These are phyloP conservation scores for Psilocybe subaeruginosa DNA, from an alignment of 768 basidiomycete genomes.

Conservation along the genomic window DNA sequence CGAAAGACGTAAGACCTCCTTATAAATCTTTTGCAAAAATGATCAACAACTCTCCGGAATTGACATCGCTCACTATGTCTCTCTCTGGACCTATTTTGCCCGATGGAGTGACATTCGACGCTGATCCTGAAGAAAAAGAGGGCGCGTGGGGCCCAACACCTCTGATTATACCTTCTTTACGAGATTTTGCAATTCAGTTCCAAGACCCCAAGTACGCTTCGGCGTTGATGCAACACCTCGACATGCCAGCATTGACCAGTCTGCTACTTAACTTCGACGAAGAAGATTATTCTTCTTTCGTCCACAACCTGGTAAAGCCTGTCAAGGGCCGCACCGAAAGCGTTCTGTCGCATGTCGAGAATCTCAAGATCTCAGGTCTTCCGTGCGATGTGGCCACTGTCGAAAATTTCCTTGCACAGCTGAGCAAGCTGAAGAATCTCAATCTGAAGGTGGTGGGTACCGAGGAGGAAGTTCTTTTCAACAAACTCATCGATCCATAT, in stretches of 20 bases:
- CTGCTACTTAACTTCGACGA: constrained; percentile 61
- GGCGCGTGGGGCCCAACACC: constrained; percentile 38
- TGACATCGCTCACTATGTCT: constrained; percentile 54
- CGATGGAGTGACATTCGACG: constrained; percentile 21
- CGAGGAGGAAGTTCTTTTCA: constrained; percentile 35
- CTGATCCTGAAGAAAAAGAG: constrained; percentile 17
- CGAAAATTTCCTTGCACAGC: constrained; percentile 46
- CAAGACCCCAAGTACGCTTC: constrained; percentile 40
- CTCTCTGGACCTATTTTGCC: constrained; percentile 55
- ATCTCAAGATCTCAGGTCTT: constrained; percentile 55
- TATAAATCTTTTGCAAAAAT: constrained; percentile 56
- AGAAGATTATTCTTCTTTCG: constrained; percentile 56
- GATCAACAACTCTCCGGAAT: constrained; percentile 53
- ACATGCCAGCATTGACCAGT: constrained; percentile 39
- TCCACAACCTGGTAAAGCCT: constrained; percentile 43
- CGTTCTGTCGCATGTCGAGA: constrained; percentile 50
- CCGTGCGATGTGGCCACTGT: constrained; percentile 39
- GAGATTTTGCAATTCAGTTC: constrained; percentile 39
- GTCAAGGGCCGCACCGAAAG: constrained; percentile 42
- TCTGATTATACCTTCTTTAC: constrained; percentile 43
- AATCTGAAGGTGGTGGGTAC: constrained; percentile 32
- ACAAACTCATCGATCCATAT: constrained; percentile 24
- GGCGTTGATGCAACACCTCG: constrained; percentile 41
- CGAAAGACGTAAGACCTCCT: constrained; percentile 63
- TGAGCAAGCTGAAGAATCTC: constrained; percentile 49